Conservation (phyloP, 192 early-diverging fungal species). For the Allomyces macrogynus region DNA sequence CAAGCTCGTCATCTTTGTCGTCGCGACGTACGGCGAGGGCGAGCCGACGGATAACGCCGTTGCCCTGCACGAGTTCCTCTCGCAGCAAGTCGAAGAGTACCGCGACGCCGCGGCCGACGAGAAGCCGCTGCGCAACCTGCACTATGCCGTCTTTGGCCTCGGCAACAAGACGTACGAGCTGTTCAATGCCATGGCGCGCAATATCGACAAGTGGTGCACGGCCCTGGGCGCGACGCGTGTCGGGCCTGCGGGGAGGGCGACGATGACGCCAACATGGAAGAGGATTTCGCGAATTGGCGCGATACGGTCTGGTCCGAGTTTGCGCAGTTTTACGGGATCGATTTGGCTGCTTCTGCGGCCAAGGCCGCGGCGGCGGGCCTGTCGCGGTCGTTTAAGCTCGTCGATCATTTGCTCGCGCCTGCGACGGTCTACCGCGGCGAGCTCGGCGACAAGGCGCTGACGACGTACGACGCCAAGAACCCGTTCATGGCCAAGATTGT, state of each 20-base stretch:
- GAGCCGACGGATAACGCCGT: conserved; percentile 96
- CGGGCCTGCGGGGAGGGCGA: conserved; percentile 79
- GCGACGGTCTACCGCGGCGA: conserved; percentile 26
- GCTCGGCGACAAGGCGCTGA: conserved; percentile 18
- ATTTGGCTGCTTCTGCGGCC: conserved; percentile 19
- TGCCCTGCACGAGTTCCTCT: conserved; percentile 76
- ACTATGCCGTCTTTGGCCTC: conserved; percentile 59
- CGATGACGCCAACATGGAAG: conserved; percentile 88
- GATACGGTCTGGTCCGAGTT: conserved; percentile 59
- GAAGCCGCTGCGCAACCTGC: conserved; percentile 24
- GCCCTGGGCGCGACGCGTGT: conserved; percentile 55
- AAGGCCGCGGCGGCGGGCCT: conserved; percentile 11
- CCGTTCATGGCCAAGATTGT: conserved; percentile 56
- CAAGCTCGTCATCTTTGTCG: conserved; percentile 64
- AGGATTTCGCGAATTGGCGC: conserved; percentile 93
- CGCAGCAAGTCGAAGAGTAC: conserved; percentile 40
- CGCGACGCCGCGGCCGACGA: conserved; percentile 27
- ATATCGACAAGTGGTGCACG: conserved; percentile 42
- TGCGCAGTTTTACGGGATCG: conserved; percentile 49
- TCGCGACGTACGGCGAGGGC: conserved; percentile 95
- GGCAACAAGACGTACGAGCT: conserved; percentile 82
- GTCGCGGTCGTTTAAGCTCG: conserved; percentile 26
- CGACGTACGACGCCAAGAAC: conserved; percentile 64
- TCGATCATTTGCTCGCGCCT: conserved; percentile 29
- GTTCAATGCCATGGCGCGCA: conserved; percentile 66